A percentile compares a stretch with the other conserved stretches of the same genome.
phyloP scores from a whole-genome alignment of 768 basidiomycete species.

The Mycena belliarum region DNA sequence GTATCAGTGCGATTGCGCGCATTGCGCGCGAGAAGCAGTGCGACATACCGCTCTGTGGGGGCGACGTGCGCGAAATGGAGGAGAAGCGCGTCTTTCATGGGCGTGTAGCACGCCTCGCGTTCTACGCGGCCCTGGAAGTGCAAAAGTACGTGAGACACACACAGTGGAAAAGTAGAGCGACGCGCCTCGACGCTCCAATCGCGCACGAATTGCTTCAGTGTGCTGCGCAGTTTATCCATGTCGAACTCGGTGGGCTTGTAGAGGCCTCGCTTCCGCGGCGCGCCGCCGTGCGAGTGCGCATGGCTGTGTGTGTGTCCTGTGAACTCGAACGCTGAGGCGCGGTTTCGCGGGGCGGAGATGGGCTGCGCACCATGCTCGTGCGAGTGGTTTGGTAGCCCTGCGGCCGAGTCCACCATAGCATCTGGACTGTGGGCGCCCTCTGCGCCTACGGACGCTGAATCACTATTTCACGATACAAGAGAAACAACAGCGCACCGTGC shows the following conservation, averaged over 20 bases:
- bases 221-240: conserved; percentile 90
- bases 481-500: no score
- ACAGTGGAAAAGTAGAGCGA: no score
- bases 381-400: neutral
- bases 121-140: conserved; percentile 80
- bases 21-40: neutral
- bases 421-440: conserved; percentile 1
- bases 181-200: conserved; percentile 93
- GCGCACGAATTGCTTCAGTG: conserved; percentile 88
- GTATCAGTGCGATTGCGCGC: neutral
- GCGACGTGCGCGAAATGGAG: conserved; percentile 61
- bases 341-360: neutral
- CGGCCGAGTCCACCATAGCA: no score
- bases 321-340: neutral
- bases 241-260: conserved; percentile 68
- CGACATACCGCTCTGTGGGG: conserved; percentile 51
- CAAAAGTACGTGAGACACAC: no score
- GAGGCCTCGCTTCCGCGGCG: conserved; percentile 22
- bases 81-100: conserved; percentile 76
- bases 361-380: no score
- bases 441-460: no score
- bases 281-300: conserved; percentile 24
- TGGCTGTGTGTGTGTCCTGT: conserved; percentile 19
- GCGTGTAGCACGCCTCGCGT: conserved; percentile 76
- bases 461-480: neutral